These are phyloP conservation scores for Aspergillus sclerotialis DNA, from an alignment of 2,329 filamentous ascomycete genomes.

Conservation along the genomic window DNA sequence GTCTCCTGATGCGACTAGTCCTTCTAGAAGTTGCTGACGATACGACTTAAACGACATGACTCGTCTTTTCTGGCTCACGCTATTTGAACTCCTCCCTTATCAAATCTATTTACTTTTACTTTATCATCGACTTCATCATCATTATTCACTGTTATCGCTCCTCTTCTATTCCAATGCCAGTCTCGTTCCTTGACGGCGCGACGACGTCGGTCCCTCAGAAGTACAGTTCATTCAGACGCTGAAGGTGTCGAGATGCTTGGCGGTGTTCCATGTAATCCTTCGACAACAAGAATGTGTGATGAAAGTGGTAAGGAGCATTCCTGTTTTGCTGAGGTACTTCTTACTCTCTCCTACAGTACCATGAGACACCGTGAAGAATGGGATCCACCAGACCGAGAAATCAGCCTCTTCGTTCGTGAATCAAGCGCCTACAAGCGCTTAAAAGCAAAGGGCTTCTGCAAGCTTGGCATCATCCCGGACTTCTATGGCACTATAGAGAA, in stretches of 20 bases:
- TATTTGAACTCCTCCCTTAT: too few species aligned
- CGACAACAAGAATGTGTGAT: neutral
- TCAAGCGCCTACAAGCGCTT: neutral
- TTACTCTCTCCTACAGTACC: neutral
- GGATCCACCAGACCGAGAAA: neutral
- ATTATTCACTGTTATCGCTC: too few species aligned
- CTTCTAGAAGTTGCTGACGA: too few species aligned
- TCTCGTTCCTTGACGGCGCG: neutral
- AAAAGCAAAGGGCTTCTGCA: neutral
- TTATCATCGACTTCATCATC: too few species aligned
- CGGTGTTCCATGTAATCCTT: neutral
- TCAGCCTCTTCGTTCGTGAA: neutral
- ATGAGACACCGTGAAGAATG: neutral
- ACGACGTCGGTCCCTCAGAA: neutral
- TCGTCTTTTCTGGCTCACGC: too few species aligned
- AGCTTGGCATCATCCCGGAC: neutral
- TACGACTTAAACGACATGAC: too few species aligned
- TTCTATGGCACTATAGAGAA: constrained; percentile 10
- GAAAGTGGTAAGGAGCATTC: neutral
- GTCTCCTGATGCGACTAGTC: too few species aligned
- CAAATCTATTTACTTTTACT: too few species aligned
- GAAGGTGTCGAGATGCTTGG: neutral
- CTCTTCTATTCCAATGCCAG: neutral
- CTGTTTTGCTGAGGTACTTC: neutral
- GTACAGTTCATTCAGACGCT: neutral